Base-by-base conservation (phyloP, 164 flowering plant genomes). In the Aristolochia fimbriata region DNA sequence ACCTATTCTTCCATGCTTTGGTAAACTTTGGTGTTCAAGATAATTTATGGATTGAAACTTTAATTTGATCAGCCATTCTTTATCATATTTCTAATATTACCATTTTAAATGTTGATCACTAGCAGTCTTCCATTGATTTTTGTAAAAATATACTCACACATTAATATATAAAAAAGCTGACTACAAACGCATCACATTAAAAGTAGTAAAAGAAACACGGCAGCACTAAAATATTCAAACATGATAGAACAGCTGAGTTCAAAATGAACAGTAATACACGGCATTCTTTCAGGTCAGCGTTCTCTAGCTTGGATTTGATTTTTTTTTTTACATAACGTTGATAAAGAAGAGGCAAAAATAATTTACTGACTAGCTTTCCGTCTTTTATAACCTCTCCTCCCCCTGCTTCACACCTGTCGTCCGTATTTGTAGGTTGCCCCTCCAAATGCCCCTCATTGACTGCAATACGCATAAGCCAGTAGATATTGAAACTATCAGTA, bases 361-460 rank as follows among this genome's bases (percentile, higher is more conserved):
- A 53, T 67, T 47, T 73, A 78, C 81, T 77, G 48, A 78, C 83
- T 65, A 63, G 75, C 64, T 85, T 88, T 76, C 55, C 76, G 70
- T 57, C 74, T 65, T 76, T 79, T 49, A 48, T 61, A 59, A 47
- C 19, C 47, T 72, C 80, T 13, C 47, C 23, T 45, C 63, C 70
- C 69, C 72, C 88, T 47, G 82, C 49, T 27, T 69, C 53, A 56
- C 76, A 60, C 51, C 37, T 60, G 59, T 76, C 85, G 63, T 74
- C 74, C 59, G 33, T n/a, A 58, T 55, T 50, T 49, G 63, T 22
- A 41, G 65, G 33, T 54, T 69, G 74, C 23, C 65, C 24, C 20
- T 73, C 77, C 6, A 57, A 58, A 55, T 67, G 63, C 50, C 69
- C 77, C 59, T 48, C 76, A 64, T 20, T 45, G 19, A 74, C 83